Percentiles rank a stretch among this genome's conserved stretches.
Conservation (phyloP, 192 early-diverging fungal species). For the Dissophora globulifera region DNA sequence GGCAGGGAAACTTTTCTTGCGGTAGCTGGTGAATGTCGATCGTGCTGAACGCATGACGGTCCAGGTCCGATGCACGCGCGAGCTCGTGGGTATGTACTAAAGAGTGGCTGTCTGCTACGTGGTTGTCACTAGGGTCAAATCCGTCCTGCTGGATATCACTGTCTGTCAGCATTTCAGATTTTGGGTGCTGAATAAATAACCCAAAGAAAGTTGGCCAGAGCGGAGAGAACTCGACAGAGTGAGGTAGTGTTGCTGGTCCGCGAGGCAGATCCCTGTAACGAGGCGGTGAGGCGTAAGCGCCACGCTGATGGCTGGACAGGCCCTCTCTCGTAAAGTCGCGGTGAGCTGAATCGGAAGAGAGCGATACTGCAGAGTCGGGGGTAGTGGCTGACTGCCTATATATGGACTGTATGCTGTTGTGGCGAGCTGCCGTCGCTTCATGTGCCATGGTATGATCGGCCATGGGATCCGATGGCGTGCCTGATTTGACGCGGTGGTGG, state of each 20-base stretch:
- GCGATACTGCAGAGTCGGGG: slow-evolving; percentile 13
- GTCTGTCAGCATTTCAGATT: background rate
- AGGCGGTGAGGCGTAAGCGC: background rate
- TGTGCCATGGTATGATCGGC: background rate
- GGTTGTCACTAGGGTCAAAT: too few relatives aligned
- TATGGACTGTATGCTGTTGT: background rate
- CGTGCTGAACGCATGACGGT: background rate
- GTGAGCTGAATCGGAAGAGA: background rate
- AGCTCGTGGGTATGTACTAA: slow-evolving; percentile 8
- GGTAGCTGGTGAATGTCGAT: slow-evolving; percentile 24
- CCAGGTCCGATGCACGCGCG: slow-evolving; percentile 15
- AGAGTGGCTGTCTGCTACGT: too few relatives aligned
- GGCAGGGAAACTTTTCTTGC: slow-evolving; percentile 24
- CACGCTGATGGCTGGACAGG: too few relatives aligned
- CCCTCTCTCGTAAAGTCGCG: too few relatives aligned
- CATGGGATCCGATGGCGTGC: background rate
- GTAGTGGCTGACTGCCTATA: slow-evolving; percentile 11
- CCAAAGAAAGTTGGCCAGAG: slow-evolving; percentile 24
- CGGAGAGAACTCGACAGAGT: too few relatives aligned
- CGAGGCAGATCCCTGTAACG: too few relatives aligned
- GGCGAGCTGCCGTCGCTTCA: background rate
- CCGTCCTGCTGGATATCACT: background rate
- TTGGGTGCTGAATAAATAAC: slow-evolving; percentile 12
- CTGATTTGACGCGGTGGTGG: background rate
- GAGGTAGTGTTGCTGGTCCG: too few relatives aligned